Base-by-base conservation (phyloP, 179 eudicot species). In the Dionaea muscipula region DNA sequence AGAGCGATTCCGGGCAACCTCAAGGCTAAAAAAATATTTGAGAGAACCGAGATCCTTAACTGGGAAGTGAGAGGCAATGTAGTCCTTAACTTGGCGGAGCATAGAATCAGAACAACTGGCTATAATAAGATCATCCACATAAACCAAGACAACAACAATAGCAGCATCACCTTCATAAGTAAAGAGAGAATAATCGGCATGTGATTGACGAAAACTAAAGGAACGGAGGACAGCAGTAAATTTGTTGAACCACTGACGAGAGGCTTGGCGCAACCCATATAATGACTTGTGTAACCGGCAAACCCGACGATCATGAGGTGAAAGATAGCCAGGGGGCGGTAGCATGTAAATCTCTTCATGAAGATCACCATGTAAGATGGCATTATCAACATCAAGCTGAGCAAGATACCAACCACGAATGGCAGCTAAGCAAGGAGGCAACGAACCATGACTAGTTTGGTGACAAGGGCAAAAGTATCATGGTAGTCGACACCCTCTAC, bases 391-490 rank as follows among this genome's bases (percentile, higher is more conserved):
- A 18, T 60, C 56, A 2, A 60, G 11, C 19, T 49, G 56, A 13
- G 37, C 24, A 0, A 60, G 41, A 0, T 18, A 0, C 56, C 49
- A 60, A 31, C 20, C 28, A 15, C 17, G 2, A 10, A 22, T 31
- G 0, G 25, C 44, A 0, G 43, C 53, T 0, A 58, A 23, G 43
- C 25, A 2, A 58, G 17, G 1, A 46, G 19, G 0, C 28, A 7
- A 11, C 53, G 14, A 7, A 58, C 25, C 1, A 27, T 58, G 1
- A 33, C 26, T n/a, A 51, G 14, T n/a, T 60, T 60, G 0, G 48
- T 19, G 4, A 60, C 56, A 17, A 48, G 56, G 0, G 64, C 47
- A 27, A 62, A 62, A 8, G 66, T 53, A 0, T 62, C 59, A 17
- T 25, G 37, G 22, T 52, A 62, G 10, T 62, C 66, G 10, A 50